These are phyloP conservation scores for Cyclospora cayetanensis DNA, from an alignment of 169 alveolate genomes.

Conservation along the genomic window DNA sequence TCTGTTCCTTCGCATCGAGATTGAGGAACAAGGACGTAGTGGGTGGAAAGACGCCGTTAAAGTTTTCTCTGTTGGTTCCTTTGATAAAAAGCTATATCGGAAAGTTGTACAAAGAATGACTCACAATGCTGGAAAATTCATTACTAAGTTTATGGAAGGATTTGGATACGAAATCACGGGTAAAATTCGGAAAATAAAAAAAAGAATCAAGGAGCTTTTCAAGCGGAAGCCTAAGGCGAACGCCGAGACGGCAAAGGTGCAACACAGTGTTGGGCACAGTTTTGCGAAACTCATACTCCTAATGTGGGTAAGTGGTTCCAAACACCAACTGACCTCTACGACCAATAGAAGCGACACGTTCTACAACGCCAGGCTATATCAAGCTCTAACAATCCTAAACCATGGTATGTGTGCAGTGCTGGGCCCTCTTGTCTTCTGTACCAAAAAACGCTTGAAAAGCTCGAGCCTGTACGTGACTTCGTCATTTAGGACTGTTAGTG, in stretches of 20 bases:
- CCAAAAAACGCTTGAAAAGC: not conserved
- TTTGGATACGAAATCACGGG: not conserved
- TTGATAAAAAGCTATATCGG: not conserved
- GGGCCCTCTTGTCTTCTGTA: not conserved
- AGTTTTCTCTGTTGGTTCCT: not conserved
- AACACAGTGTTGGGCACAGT: not conserved
- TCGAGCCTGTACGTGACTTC: too few species aligned
- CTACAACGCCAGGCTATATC: conserved; percentile 8
- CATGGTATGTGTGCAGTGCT: not conserved
- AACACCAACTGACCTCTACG: not conserved
- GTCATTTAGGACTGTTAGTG: not conserved
- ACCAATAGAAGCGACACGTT: not conserved
- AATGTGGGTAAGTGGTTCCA: conserved; percentile 46
- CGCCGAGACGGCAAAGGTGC: not conserved
- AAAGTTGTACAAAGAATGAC: conserved; percentile 20
- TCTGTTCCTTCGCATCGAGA: conserved; percentile 42
- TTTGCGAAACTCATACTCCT: conserved; percentile 41
- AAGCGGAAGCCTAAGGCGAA: not conserved
- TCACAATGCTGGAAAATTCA: not conserved
- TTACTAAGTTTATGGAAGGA: conserved; percentile 40
- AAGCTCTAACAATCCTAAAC: conserved; percentile 9
- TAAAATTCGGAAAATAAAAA: not conserved
- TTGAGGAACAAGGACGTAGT: conserved; percentile 30
- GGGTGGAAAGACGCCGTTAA: conserved; percentile 31
- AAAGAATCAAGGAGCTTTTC: not conserved